These are phyloP conservation scores for Erythrobasidium hasegawianum DNA, from an alignment of 1,284 basidiomycete genomes.

Conservation along the genomic window DNA sequence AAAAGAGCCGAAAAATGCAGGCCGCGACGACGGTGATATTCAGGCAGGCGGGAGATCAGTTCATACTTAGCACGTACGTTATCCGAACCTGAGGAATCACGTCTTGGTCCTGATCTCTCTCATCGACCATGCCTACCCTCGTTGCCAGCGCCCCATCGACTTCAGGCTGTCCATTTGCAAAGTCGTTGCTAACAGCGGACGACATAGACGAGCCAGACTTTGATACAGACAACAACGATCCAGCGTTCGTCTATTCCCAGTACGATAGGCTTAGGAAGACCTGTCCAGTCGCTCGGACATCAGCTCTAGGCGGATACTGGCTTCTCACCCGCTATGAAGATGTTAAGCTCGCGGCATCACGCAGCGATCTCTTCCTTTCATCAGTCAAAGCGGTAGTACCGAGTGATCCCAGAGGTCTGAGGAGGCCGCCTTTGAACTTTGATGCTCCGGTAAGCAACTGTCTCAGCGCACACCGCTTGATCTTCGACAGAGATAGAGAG, in stretches of 20 bases:
- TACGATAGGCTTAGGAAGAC: conserved; percentile 1
- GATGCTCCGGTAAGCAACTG: conserved; percentile 22
- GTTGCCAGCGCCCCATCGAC: no score
- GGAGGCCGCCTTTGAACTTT: conserved; percentile 31
- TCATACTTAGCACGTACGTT: no score
- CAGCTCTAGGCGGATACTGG: conserved; percentile 14
- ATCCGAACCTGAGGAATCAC: no score
- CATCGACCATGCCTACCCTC: no score
- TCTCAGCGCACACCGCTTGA: no score
- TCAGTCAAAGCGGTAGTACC: conserved; percentile 33
- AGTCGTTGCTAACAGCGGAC: neutral
- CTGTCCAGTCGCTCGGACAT: conserved; percentile 25
- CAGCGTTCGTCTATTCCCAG: neutral
- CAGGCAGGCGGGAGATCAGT: no score
- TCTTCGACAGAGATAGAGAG: no score
- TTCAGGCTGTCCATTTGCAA: no score
- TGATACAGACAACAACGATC: neutral
- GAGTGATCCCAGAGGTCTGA: neutral
- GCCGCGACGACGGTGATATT: no score
- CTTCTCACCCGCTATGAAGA: conserved; percentile 29
- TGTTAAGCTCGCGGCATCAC: conserved; percentile 22
- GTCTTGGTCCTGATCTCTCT: no score
- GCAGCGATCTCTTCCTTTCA: conserved; percentile 9
- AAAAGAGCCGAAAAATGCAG: no score
- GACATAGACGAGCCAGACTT: neutral